Evolutionary conservation across 179 eudicot species (phyloP).

Genomic region (Drosera spatulata): DNA sequence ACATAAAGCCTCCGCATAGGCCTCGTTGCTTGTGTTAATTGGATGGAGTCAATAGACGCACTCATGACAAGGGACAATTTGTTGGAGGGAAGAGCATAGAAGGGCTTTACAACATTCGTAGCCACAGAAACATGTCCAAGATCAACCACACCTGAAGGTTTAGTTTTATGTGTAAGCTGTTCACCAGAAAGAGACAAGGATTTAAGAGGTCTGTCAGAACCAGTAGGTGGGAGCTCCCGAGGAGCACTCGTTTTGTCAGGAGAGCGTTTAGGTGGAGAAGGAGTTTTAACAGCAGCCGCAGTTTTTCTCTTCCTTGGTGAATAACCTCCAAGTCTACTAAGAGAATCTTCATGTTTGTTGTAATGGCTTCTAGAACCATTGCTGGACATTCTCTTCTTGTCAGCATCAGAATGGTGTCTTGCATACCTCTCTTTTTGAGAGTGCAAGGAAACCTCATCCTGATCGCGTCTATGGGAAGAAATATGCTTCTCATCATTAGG

Average conservation of each 20-base stretch:
- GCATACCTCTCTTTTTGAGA: slow-evolving; percentile 49
- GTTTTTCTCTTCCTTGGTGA: slow-evolving; percentile 94
- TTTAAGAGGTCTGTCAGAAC: slow-evolving; percentile 18
- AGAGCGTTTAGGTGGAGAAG: slow-evolving; percentile 73
- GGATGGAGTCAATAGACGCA: slow-evolving; percentile 60
- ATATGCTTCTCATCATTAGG: slow-evolving; percentile 47
- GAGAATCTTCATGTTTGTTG: slow-evolving; percentile 37
- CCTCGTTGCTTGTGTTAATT: slow-evolving; percentile 95
- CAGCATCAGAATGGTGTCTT: slow-evolving; percentile 47
- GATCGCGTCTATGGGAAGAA: slow-evolving; percentile 33
- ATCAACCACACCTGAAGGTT: slow-evolving; percentile 26
- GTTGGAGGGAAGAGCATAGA: slow-evolving; percentile 28
- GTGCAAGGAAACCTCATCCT: slow-evolving; percentile 28
- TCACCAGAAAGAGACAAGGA: slow-evolving; percentile 24
- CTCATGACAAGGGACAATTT: slow-evolving; percentile 27
- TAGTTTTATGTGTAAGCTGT: slow-evolving; percentile 29
- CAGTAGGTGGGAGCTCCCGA: slow-evolving; percentile 66
- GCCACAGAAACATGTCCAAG: slow-evolving; percentile 29
- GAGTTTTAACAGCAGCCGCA: slow-evolving; percentile 75
- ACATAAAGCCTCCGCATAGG: slow-evolving; percentile 94
- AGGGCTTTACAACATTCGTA: slow-evolving; percentile 29
- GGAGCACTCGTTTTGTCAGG: slow-evolving; percentile 67
- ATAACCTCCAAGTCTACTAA: slow-evolving; percentile 93
- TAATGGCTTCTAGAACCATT: slow-evolving; percentile 52
- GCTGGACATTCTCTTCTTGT: slow-evolving; percentile 34